Conservation (phyloP, 2,329 filamentous ascomycete genomes). For the Diaporthe helianthi region DNA sequence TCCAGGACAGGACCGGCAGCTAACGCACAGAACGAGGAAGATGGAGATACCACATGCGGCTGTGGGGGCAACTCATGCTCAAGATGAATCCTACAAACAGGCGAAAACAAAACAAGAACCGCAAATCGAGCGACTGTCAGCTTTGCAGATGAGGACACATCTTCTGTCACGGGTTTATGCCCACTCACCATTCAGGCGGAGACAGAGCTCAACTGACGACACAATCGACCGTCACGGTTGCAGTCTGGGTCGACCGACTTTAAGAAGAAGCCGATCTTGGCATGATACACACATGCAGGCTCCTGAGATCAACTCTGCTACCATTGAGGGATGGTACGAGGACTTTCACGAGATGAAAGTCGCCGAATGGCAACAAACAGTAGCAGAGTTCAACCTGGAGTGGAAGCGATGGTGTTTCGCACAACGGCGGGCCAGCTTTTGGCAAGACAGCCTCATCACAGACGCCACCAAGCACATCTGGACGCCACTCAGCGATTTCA, state of each 20-base stretch:
- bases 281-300: too few relatives aligned
- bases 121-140: background rate
- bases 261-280: background rate
- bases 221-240: background rate
- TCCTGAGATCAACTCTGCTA: background rate
- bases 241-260: background rate
- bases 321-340: background rate
- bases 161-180: background rate
- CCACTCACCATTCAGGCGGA: background rate
- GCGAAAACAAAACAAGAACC: background rate
- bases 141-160: background rate
- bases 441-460: background rate
- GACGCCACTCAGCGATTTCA: conserved; percentile 5
- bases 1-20: background rate
- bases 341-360: background rate
- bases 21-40: background rate
- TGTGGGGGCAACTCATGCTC: background rate
- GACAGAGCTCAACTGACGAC: background rate
- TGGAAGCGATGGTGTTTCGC: conserved; percentile 12
- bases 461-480: background rate
- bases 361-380: background rate
- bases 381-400: background rate
- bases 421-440: background rate
- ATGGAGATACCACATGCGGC: background rate
- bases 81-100: background rate